Base-by-base conservation (phyloP, 2,329 filamentous ascomycete species). In the Venturia oleaginea region DNA sequence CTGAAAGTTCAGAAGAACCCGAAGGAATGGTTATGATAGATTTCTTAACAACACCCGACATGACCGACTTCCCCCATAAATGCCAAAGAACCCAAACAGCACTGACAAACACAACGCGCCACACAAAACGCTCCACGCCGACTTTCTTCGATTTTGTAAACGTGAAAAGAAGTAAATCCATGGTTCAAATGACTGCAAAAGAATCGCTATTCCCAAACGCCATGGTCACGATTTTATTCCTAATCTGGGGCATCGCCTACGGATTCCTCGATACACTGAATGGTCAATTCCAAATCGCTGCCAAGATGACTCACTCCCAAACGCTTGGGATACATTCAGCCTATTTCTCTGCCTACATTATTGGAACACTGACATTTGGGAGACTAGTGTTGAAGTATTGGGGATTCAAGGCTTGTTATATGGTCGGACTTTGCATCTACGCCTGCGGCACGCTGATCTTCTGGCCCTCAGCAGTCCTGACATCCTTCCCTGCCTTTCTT, bases 211-310 rank as follows among this genome's bases (percentile, higher is more conserved):
- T 86, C 67, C 90, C 91, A 67, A 87, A 89, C 70, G 81, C 83
- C 19, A 80, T 91, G 67, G 91, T 95, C 27, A 90, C 89, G 0
- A 83, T 92, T 7, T 79, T 96, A 0, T 96, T 96, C 76, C 86
- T 96, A 68, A 78, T 96, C 2, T 96, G 91, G 92, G 92, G 92
- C 0, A 88, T 96, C 65, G 92, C 91, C 0, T 96, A 96, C 69
- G 92, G 92, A 0, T 81, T 96, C 1, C 79, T 96, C 6, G 91
- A 94, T 70, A 88, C 87, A 0, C 82, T 97, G 34, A 96, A 96
- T 72, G 82, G 81, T 24, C 85, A 85, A 30, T 86, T 91, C 62
- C 84, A 87, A 42, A 71, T 75, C 15, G 82, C 91, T 6, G 82
- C 86, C 17, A 70, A 82, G 27, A 87, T 89, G 80, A 83, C 79